Base-by-base conservation (phyloP, 2,329 filamentous ascomycete species). In the Blumeria graminis region DNA sequence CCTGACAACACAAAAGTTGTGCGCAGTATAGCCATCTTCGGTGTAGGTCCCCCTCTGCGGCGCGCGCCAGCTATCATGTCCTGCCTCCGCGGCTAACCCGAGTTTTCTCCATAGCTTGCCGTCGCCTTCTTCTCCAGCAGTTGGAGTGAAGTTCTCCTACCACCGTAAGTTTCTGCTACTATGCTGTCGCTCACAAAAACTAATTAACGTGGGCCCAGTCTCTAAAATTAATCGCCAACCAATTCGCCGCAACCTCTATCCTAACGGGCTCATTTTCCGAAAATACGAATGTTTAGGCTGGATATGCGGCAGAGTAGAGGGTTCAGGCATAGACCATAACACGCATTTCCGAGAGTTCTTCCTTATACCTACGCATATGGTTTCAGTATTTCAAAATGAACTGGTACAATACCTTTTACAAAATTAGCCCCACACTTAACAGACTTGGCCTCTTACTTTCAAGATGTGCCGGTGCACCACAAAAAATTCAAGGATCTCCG, bases 1-100 rank as follows among this genome's bases (percentile, higher is more conserved):
- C 69, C 81, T 36, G 82, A 86, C 65, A 85, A 86, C 69, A 74
- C 78, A 53, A 76, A 79, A 57, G 76, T 84, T 57, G 81, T 85
- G 58, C 75, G 78, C 63, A 84, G 81, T 65, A 70, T 85, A 62
- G 72, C 77, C 60, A 68, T 84, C 63, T 85, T 85, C 65, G 80
- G 80, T 57, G 81, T 85, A 74, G 66, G 80, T 58, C 28, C 32
- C 38, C 14, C 18, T 54, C 36, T 11, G 39, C 34, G n/a, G 6
- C 28, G 41, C 14, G 41, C 41, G n/a, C 41, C 9, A 43, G 4
- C 18, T 6, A 6, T 41, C 55, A 33, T 46, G 28, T 38, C 32
- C 16, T 33, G 34, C 22, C 22, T 28, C 2, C 22, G 22, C 13
- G 36, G 3, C 51, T 38, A 36, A 38, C 14, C 11, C 3, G 38